These are phyloP conservation scores for Pyrenopolyporus hunteri DNA, from an alignment of 495 filamentous ascomycete species.

Conservation along the genomic window DNA sequence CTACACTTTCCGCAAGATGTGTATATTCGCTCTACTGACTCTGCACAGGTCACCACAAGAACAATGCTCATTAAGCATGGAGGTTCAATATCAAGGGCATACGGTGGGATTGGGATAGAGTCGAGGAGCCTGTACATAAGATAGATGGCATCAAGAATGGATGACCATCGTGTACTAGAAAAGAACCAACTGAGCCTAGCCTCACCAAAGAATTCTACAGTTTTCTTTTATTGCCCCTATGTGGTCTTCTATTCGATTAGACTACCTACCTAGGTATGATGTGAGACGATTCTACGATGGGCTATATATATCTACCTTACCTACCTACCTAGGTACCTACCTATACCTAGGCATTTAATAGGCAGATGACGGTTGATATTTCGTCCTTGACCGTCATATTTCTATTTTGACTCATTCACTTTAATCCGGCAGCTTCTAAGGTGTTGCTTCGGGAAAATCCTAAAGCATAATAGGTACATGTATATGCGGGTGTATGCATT, in stretches of 20 bases:
- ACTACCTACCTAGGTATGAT: not conserved
- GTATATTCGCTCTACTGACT: slow-evolving; percentile 40
- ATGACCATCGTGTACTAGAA: slow-evolving; percentile 41
- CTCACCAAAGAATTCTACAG: slow-evolving; percentile 28
- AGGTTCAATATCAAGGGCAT: slow-evolving; percentile 5
- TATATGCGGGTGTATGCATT: too few relatives aligned
- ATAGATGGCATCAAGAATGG: slow-evolving; percentile 29
- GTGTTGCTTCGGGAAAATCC: too few relatives aligned
- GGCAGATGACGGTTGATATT: too few relatives aligned
- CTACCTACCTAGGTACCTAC: not conserved
- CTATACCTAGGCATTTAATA: too few relatives aligned
- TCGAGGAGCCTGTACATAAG: slow-evolving; percentile 53
- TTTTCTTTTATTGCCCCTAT: slow-evolving; percentile 24
- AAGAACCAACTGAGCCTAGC: slow-evolving; percentile 26
- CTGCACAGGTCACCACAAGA: slow-evolving; percentile 91
- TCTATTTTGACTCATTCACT: too few relatives aligned
- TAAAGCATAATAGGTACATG: too few relatives aligned
- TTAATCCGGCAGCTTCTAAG: too few relatives aligned
- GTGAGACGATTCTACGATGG: not conserved
- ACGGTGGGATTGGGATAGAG: slow-evolving; percentile 29
- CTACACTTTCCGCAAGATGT: not conserved
- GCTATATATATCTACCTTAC: not conserved
- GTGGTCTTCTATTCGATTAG: not conserved
- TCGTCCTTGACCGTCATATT: too few relatives aligned
- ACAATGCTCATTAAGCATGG: slow-evolving; percentile 94